These are phyloP conservation scores for Colletotrichum neosansevieriae DNA, from an alignment of 2,329 filamentous ascomycete species.

Conservation along the genomic window DNA sequence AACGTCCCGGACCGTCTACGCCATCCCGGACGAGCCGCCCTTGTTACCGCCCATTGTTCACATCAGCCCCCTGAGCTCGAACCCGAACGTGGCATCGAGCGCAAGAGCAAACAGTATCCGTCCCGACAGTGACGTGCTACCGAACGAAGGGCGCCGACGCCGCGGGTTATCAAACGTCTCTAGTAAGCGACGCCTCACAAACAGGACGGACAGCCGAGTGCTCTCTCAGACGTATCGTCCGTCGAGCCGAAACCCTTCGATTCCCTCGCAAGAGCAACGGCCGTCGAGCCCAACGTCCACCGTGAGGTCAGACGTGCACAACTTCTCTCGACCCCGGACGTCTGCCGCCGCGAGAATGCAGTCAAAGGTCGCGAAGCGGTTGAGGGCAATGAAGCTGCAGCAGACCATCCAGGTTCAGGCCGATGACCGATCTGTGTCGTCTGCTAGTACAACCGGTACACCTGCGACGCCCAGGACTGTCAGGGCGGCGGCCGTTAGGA, in stretches of 20 bases:
- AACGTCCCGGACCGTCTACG: neutral
- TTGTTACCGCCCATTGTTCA: neutral
- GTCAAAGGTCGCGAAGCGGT: constrained; percentile 15
- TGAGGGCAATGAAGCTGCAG: constrained; percentile 15
- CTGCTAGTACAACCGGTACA: neutral
- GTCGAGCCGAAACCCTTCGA: neutral
- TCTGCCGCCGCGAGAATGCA: constrained; percentile 36
- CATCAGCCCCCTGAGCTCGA: neutral
- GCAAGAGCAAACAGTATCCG: neutral
- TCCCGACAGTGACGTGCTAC: constrained; percentile 16
- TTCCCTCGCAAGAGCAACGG: neutral
- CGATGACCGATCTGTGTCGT: neutral
- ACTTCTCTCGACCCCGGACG: constrained; percentile 32
- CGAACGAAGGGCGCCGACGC: constrained; percentile 24
- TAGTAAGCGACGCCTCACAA: neutral
- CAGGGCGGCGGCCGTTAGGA: constrained; percentile 8
- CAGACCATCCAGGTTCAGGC: neutral
- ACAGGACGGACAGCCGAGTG: neutral
- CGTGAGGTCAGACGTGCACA: constrained; percentile 14
- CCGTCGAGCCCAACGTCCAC: neutral
- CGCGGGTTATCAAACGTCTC: neutral
- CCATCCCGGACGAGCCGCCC: neutral
- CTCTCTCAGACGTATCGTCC: constrained; percentile 10
- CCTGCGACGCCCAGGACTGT: constrained; percentile 8
- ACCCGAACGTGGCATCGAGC: neutral